Evolutionary conservation across 2,329 filamentous ascomycete species (phyloP).

Genomic region (Xenoacremonium recifei): DNA sequence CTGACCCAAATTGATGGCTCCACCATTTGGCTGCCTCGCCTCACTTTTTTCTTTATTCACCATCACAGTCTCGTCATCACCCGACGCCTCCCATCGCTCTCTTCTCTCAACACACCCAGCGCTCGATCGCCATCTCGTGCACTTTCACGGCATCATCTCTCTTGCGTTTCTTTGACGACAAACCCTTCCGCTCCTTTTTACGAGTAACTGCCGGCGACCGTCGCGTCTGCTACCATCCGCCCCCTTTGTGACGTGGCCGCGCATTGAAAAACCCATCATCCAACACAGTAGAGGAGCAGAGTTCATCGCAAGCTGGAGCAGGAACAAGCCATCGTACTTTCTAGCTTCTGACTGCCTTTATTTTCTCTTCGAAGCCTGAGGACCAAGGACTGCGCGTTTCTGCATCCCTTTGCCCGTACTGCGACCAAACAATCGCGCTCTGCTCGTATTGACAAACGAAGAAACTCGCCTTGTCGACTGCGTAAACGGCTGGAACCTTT

Average conservation of each 20-base stretch:
- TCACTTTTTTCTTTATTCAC: slow-evolving; percentile 11
- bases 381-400: too few relatives aligned
- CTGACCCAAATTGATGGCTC: slow-evolving; percentile 15
- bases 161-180: slow-evolving; percentile 16
- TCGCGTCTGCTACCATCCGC: slow-evolving; percentile 16
- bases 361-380: slow-evolving; percentile 24
- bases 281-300: slow-evolving; percentile 27
- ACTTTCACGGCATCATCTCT: slow-evolving; percentile 9
- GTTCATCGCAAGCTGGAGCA: slow-evolving; percentile 23
- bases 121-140: slow-evolving; percentile 13
- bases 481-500: too few relatives aligned
- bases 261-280: slow-evolving; percentile 15
- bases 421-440: slow-evolving; percentile 12
- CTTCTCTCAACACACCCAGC: slow-evolving; percentile 16
- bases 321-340: slow-evolving; percentile 21
- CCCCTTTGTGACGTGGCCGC: slow-evolving; percentile 27
- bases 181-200: too few relatives aligned
- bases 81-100: slow-evolving; percentile 10
- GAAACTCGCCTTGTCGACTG: too few relatives aligned
- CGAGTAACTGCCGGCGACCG: too few relatives aligned
- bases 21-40: slow-evolving; percentile 18
- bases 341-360: slow-evolving; percentile 25
- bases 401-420: slow-evolving; percentile 21
- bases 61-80: slow-evolving; percentile 16
- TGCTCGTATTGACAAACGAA: too few relatives aligned